Evolutionary conservation across 164 flowering plant genomes (phyloP).

Genomic region (Cinnamomum chago): DNA sequence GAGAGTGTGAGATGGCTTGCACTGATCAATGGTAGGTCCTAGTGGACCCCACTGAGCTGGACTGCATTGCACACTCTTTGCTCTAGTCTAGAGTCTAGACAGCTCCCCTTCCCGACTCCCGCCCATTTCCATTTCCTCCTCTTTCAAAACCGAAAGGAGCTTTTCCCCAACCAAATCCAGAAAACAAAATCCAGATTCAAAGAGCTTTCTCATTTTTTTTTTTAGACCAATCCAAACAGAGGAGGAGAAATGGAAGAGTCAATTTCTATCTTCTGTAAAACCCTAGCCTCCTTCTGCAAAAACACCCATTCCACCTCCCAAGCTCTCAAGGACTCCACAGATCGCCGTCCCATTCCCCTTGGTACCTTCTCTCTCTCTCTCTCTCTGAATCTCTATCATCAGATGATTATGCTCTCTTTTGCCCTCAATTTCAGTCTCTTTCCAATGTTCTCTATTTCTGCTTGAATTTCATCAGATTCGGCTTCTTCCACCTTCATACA

Average conservation of each 20-base stretch:
- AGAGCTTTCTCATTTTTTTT: too few relatives aligned
- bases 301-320: slow-evolving; percentile 50
- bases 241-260: slow-evolving; percentile 53
- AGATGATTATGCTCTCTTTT: too few relatives aligned
- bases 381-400: neutral
- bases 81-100: too few relatives aligned
- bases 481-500: slow-evolving; percentile 73
- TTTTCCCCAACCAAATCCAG: too few relatives aligned
- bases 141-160: neutral
- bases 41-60: too few relatives aligned
- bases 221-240: neutral
- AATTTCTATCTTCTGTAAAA: slow-evolving; percentile 43
- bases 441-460: neutral
- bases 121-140: neutral
- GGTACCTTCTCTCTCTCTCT: slow-evolving; percentile 26
- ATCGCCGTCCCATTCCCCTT: slow-evolving; percentile 79
- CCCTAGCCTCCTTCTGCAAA: slow-evolving; percentile 62
- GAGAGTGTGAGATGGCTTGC: too few relatives aligned
- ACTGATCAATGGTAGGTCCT: too few relatives aligned
- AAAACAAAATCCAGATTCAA: neutral
- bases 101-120: neutral
- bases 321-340: slow-evolving; percentile 62
- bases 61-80: too few relatives aligned
- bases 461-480: slow-evolving; percentile 40
- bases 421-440: too few relatives aligned